A percentile compares a stretch with the other conserved stretches of the same genome.
phyloP scores from a whole-genome alignment of 768 basidiomycete genomes.

The Polyporus arcularius region DNA sequence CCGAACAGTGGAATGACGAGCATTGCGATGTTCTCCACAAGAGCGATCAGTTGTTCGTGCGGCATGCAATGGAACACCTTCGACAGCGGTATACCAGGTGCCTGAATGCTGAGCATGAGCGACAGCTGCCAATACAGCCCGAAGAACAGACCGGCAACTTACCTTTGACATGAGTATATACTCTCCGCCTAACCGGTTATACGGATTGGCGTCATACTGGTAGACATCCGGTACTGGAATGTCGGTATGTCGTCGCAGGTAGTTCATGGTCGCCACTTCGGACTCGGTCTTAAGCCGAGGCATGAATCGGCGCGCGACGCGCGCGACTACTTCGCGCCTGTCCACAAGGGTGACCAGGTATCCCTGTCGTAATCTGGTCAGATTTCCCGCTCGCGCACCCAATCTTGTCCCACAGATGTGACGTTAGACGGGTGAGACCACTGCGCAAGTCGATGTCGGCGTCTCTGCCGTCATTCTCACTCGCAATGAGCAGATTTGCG shows the following conservation, averaged over 20 bases:
- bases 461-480: too few relatives aligned
- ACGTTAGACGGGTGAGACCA: not conserved
- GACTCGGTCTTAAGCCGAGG: slow-evolving; percentile 85
- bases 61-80: slow-evolving; percentile 71
- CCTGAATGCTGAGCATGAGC: slow-evolving; percentile 42
- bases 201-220: slow-evolving; percentile 80
- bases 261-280: slow-evolving; percentile 84
- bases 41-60: slow-evolving; percentile 60
- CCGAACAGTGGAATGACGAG: slow-evolving; percentile 74
- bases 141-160: slow-evolving; percentile 14
- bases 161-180: slow-evolving; percentile 89
- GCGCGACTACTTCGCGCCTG: slow-evolving; percentile 65
- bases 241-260: slow-evolving; percentile 66
- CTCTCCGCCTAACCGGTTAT: slow-evolving; percentile 82
- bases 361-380: slow-evolving; percentile 46
- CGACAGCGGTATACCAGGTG: slow-evolving; percentile 69
- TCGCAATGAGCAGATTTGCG: too few relatives aligned
- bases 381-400: not conserved
- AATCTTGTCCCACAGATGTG: not conserved
- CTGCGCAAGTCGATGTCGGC: too few relatives aligned
- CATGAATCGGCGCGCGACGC: slow-evolving; percentile 85
- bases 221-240: slow-evolving; percentile 78
- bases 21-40: slow-evolving; percentile 68
- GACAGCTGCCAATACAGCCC: slow-evolving; percentile 2
- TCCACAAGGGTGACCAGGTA: slow-evolving; percentile 73